phyloP scores from a whole-genome alignment of 2,329 filamentous ascomycete genomes.

The Stromatinia cepivora region DNA sequence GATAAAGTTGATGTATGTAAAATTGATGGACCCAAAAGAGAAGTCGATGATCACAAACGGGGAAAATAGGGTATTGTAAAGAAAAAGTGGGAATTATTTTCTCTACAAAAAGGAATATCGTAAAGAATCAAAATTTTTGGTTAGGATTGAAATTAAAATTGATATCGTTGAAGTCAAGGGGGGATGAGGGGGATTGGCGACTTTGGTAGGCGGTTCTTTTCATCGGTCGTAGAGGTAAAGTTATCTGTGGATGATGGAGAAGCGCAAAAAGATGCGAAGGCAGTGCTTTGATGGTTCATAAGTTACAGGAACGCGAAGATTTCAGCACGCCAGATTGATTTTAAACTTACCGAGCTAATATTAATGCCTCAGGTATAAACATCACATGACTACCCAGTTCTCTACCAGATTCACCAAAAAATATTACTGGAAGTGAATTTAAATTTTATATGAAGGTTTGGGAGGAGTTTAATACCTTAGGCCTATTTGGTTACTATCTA shows the following conservation, averaged over 20 bases:
- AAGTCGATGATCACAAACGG: constrained; percentile 20
- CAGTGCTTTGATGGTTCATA: constrained; percentile 8
- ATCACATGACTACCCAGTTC: not conserved
- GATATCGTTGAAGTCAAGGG: constrained; percentile 18
- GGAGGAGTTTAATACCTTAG: not conserved
- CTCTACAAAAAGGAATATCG: not conserved
- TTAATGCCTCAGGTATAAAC: not conserved
- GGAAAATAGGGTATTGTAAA: constrained; percentile 10
- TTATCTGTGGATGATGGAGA: constrained; percentile 1
- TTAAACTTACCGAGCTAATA: not conserved
- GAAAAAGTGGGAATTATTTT: constrained; percentile 18
- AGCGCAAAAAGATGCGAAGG: constrained; percentile 6
- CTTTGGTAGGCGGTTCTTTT: constrained; percentile 2
- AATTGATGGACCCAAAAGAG: constrained; percentile 21
- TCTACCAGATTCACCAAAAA: not conserved
- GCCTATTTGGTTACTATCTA: not conserved
- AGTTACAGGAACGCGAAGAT: constrained; percentile 11
- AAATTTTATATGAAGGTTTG: not conserved
- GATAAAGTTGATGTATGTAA: constrained; percentile 20
- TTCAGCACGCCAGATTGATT: constrained; percentile 12
- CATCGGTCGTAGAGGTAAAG: constrained; percentile 2
- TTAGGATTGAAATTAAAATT: constrained; percentile 12
- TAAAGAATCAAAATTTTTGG: constrained; percentile 1
- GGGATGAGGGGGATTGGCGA: constrained; percentile 13
- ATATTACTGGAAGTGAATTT: not conserved